Evolutionary conservation across 768 basidiomycete species (phyloP).

Genomic region (Phallus indusiatus): DNA sequence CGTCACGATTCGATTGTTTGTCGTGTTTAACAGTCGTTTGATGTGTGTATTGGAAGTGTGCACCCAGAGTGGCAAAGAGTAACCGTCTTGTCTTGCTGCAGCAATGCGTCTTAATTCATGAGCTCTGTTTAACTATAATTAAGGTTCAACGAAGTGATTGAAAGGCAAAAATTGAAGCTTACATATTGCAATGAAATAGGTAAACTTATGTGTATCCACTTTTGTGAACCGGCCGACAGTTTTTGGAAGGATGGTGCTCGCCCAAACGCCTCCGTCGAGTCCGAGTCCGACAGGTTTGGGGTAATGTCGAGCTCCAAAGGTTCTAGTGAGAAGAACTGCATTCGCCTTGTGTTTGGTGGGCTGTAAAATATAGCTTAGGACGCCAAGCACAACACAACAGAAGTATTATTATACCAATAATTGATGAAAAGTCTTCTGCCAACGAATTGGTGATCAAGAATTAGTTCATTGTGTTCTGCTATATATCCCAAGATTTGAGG

Average conservation of each 20-base stretch:
- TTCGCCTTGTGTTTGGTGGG: background rate
- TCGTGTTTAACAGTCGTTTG: too few species aligned
- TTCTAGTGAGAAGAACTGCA: constrained; percentile 3
- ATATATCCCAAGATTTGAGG: background rate
- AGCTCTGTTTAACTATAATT: background rate
- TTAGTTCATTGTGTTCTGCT: background rate
- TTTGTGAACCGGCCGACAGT: background rate
- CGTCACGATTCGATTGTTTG: too few species aligned
- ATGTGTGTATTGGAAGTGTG: background rate
- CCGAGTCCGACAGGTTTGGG: background rate
- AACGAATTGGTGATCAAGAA: background rate
- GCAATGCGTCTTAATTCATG: background rate
- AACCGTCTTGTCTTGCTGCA: background rate
- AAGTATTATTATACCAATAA: background rate
- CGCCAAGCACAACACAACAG: background rate
- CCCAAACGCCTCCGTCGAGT: background rate
- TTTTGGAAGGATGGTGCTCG: background rate
- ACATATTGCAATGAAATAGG: background rate
- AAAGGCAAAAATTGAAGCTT: background rate
- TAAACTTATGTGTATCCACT: background rate
- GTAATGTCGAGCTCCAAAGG: constrained; percentile 8
- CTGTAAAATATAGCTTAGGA: constrained; percentile 1
- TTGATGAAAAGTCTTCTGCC: background rate
- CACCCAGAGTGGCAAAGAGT: background rate
- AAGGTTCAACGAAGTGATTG: background rate